Base-by-base conservation (phyloP, 441 rosid genomes). In the Gossypium gossypioides region DNA sequence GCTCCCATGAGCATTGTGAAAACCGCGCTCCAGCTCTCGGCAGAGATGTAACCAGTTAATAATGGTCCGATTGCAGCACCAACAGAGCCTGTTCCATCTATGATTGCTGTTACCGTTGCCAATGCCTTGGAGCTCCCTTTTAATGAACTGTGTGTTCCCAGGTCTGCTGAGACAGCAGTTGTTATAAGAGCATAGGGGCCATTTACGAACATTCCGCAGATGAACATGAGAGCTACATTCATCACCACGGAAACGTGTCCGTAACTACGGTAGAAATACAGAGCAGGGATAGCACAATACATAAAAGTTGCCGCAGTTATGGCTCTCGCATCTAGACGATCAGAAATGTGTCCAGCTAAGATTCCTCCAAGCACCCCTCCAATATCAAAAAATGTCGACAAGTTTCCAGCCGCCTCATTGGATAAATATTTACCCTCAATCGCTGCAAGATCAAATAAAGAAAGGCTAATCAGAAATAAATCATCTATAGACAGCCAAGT, bases 311-410 rank as follows among this genome's bases (percentile, higher is more conserved):
- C 97, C 12, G 97, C 96, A 5, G 99, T 94, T 42, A 92, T 89
- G 1, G 99, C 97, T 74, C 97, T 83, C 29, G 94, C 99, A 57
- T 81, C 83, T 8, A 92, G 77, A 3, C 83, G 77, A 70, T 94
- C 97, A 0, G 99, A 92, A 75, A 94, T 92, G 77, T 89, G 88
- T 50, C 99, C 97, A 0, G 99, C 99, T 74, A 92, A 81, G 65
- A 94, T 91, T 44, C 99, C 99, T 10, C 99, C 99, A 5, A 94
- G 63, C 34, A 92, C 97, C 2, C 99, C 99, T 78, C 99, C 99
- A 10, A 94, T 81, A 59, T 94, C 99, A 5, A 94, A 94, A 75
- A 92, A 42, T 19, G 99, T 94, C 19, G 99, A 94, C 42, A 94
- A 82, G 78, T 89, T 84, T 24, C 99, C 97, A 3, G 99, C 96